phyloP scores from a whole-genome alignment of 352 stramenopile genomes.

The Pythium sp. region DNA sequence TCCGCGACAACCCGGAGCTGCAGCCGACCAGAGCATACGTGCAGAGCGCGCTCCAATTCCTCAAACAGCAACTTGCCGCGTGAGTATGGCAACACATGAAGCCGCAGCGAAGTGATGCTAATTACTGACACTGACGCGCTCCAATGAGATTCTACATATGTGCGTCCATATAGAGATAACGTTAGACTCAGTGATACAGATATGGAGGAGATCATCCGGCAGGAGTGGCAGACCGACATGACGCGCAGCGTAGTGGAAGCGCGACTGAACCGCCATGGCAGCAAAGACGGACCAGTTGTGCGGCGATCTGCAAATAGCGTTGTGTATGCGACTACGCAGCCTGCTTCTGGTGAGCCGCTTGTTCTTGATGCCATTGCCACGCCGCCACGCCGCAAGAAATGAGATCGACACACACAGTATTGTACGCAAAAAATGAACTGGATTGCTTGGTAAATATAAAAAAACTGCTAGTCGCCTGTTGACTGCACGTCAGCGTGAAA shows the following conservation, averaged over 20 bases:
- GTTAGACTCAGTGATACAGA: conserved; percentile 38
- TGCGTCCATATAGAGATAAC: conserved; percentile 16
- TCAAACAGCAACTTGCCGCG: conserved; percentile 39
- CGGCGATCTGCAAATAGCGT: conserved; percentile 48
- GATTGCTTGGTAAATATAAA: neutral
- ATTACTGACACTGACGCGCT: neutral
- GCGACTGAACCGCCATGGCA: conserved; percentile 61
- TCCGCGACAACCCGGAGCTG: conserved; percentile 51
- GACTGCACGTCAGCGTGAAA: neutral
- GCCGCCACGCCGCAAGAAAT: conserved; percentile 18
- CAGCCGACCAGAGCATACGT: conserved; percentile 45
- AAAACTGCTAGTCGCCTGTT: neutral
- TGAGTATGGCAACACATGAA: conserved; percentile 13
- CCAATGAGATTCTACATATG: neutral
- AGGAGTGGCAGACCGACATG: conserved; percentile 71
- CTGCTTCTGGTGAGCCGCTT: conserved; percentile 19
- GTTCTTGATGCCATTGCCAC: conserved; percentile 37
- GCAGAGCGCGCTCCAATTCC: conserved; percentile 31
- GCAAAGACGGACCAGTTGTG: conserved; percentile 48
- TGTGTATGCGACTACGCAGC: conserved; percentile 38
- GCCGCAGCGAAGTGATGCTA: neutral
- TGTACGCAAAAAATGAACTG: neutral
- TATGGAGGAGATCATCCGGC: conserved; percentile 38
- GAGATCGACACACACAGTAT: neutral
- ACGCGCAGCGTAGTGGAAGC: conserved; percentile 45